Conservation (phyloP, 2,329 filamentous ascomycete species). For the Colletotrichum navitas region DNA sequence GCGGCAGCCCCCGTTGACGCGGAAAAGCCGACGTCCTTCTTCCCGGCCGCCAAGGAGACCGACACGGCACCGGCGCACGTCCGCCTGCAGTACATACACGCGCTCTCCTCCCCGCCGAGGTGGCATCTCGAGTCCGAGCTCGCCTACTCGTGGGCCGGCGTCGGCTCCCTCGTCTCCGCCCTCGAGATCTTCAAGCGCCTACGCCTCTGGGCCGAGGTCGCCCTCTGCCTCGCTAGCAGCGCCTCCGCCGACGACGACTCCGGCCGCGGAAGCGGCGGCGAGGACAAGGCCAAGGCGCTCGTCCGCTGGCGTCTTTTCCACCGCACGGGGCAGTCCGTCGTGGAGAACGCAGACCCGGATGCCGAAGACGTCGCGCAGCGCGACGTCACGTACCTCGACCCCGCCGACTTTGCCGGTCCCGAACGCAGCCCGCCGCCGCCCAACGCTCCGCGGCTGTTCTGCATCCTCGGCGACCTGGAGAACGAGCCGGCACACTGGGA, state of each 20-base stretch:
- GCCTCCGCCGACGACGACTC: constrained; percentile 68
- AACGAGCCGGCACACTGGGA: constrained; percentile 80
- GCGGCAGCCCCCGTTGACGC: constrained; percentile 5
- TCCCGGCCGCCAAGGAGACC: constrained; percentile 79
- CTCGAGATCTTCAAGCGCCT: constrained; percentile 96
- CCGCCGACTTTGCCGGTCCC: constrained; percentile 68
- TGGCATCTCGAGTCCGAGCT: constrained; percentile 97
- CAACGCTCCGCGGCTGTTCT: constrained; percentile 89
- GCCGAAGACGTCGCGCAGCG: constrained; percentile 54
- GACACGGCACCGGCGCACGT: constrained; percentile 85
- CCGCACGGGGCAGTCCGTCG: constrained; percentile 59
- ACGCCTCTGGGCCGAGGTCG: constrained; percentile 94
- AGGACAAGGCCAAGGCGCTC: constrained; percentile 84
- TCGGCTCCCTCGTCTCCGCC: constrained; percentile 89
- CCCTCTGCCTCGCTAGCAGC: constrained; percentile 82
- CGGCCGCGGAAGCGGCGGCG: constrained; percentile 68
- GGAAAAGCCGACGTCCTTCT: constrained; percentile 78
- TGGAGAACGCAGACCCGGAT: constrained; percentile 54
- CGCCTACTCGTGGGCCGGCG: constrained; percentile 89
- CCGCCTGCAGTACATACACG: constrained; percentile 85
- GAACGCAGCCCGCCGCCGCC: constrained; percentile 78
- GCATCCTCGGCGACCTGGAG: constrained; percentile 93
- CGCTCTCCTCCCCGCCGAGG: constrained; percentile 83
- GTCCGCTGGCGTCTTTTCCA: constrained; percentile 85
- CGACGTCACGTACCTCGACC: constrained; percentile 69